Conservation (phyloP, 1,284 basidiomycete genomes). For the Ganoderma resinaceum region DNA sequence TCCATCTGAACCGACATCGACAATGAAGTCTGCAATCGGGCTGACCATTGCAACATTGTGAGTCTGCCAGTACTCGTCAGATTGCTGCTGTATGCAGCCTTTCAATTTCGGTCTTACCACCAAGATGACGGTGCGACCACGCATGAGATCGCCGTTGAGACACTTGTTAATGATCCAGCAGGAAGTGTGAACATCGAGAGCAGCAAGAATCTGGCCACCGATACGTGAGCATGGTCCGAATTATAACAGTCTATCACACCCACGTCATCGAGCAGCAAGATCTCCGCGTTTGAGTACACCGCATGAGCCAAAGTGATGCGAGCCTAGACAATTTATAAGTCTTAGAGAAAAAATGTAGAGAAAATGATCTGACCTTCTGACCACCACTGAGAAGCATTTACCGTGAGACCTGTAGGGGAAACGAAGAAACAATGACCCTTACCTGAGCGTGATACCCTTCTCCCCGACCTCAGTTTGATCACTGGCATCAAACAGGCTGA, state of each 20-base stretch:
- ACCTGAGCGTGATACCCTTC: conserved; percentile 64
- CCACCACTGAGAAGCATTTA: conserved; percentile 55
- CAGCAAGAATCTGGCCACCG: conserved; percentile 50
- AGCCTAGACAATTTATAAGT: conserved; percentile 49
- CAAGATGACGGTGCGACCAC: conserved; percentile 73
- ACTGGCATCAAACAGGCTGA: conserved; percentile 73
- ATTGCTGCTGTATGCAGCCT: background rate
- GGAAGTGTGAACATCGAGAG: conserved; percentile 70
- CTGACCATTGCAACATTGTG: conserved; percentile 76
- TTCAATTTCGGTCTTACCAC: conserved; percentile 55
- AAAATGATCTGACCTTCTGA: conserved; percentile 54
- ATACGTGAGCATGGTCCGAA: background rate
- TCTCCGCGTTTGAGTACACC: conserved; percentile 67
- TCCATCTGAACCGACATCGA: conserved; percentile 63
- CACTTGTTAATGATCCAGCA: conserved; percentile 82
- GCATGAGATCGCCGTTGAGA: conserved; percentile 72
- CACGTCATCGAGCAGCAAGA: conserved; percentile 73
- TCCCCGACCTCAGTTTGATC: conserved; percentile 79
- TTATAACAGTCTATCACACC: conserved; percentile 2
- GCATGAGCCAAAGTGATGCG: conserved; percentile 79
- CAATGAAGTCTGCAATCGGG: conserved; percentile 68
- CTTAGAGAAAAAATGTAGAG: background rate
- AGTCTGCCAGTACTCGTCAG: conserved; percentile 48
- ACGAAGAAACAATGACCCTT: conserved; percentile 8
- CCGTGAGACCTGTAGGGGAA: conserved; percentile 14